Evolutionary conservation across 352 stramenopile genomes (phyloP), one percentile per base, ranked within the genome.

Genomic region (Globisporangium middletonii): DNA sequence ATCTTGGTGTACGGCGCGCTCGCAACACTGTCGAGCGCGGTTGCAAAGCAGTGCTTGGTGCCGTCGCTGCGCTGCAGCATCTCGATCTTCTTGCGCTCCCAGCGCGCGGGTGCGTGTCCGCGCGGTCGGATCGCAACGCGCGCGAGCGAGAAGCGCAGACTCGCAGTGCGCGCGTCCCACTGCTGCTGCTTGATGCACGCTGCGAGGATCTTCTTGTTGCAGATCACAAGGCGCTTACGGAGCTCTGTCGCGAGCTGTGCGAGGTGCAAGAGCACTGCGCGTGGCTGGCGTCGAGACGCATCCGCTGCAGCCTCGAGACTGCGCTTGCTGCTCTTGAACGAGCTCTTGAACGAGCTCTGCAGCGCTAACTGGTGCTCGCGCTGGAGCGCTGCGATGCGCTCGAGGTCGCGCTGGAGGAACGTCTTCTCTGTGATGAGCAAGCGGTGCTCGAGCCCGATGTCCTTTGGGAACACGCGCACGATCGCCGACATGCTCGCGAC

Each of bases 371-470:
- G 59, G 19, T 60, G 59, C 23, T 38, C 33, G 4, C 33, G 60
- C 19, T 65, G 53, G n/a, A 79, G 58, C 2, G 42, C 33, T 13
- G 47, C 60, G 23, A 83, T 76, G 1, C 45, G 72, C 19, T 75
- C 62, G 18, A 89, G 59, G 48, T 91, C 81, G 49, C 78, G 60
- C 26, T 82, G 69, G 13, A 91, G 59, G 45, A 88, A 67, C 6
- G 67, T 62, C 55, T 91, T 91, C 57, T 88, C 73, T 3, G 62
- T 62, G n/a, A 87, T 59, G 15, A 89, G 65, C 27, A 91, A 55
- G 18, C 77, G 54, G 8, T 73, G 77, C 47, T 91, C 79, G 1
- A 75, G 60, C 2, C 26, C 49, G 8, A 62, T 57, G 42, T 91
- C 75, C 16, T 69, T 71, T 3, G 55, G 63, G 35, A 89, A 91